Evolutionary conservation across 2,329 filamentous ascomycete species (phyloP).

Genomic region (Clarireedia hainanense): DNA sequence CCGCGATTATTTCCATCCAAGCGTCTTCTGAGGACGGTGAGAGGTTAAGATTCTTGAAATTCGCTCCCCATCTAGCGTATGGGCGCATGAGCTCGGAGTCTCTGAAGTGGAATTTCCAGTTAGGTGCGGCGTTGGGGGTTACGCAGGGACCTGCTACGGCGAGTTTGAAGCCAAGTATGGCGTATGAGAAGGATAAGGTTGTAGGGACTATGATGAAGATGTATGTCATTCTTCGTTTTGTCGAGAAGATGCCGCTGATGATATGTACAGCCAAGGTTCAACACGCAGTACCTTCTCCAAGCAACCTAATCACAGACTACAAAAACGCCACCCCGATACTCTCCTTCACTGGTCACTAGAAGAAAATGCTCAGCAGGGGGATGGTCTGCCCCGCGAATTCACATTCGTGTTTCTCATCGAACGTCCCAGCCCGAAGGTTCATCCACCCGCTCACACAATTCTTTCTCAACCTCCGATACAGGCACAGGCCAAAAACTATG

Average conservation of each 20-base stretch:
- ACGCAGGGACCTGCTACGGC: constrained; percentile 32
- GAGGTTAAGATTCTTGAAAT: constrained; percentile 37
- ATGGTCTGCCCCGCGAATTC: constrained; percentile 42
- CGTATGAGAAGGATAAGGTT: constrained; percentile 16
- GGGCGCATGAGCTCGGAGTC: constrained; percentile 16
- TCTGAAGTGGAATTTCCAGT: constrained; percentile 21
- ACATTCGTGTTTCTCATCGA: constrained; percentile 41
- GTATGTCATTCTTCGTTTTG: constrained; percentile 8
- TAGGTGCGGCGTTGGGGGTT: constrained; percentile 33
- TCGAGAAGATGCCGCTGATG: neutral
- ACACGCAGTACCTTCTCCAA: constrained; percentile 2
- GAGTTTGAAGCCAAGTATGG: constrained; percentile 11
- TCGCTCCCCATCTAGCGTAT: constrained; percentile 42
- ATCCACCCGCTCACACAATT: constrained; percentile 6
- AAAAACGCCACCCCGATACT: constrained; percentile 12
- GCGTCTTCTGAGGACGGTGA: constrained; percentile 24
- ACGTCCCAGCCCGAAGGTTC: constrained; percentile 7
- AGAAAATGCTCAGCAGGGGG: constrained; percentile 40
- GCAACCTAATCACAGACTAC: neutral
- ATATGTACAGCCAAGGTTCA: constrained; percentile 1
- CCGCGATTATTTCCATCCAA: neutral
- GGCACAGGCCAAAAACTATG: too few species aligned
- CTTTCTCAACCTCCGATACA: neutral
- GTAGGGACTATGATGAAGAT: constrained; percentile 23
- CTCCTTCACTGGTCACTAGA: constrained; percentile 42